Conservation (phyloP, 106 monocot genomes). For the Vanilla planifolia region DNA sequence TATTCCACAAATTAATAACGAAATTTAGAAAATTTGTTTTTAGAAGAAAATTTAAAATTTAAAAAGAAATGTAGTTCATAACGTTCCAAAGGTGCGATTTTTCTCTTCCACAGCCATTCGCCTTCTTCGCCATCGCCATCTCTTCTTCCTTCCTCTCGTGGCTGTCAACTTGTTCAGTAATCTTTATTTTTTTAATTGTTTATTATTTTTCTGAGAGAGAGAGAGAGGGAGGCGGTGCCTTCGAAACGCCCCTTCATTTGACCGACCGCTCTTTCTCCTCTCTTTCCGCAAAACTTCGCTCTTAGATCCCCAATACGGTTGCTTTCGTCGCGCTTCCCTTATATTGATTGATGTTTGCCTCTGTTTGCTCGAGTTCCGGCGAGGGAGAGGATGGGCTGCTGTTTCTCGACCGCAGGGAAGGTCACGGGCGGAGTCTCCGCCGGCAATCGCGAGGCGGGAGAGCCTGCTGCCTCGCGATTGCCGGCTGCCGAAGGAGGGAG, state of each 20-base stretch:
- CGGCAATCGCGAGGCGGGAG: background rate
- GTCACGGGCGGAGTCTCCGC: slow-evolving; percentile 7
- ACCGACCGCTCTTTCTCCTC: background rate
- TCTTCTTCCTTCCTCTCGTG: background rate
- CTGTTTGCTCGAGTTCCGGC: background rate
- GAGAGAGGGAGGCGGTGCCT: background rate
- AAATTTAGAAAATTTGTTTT: too few species aligned
- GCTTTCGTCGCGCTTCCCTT: background rate
- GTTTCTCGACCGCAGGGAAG: slow-evolving; percentile 33
- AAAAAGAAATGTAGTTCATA: too few species aligned
- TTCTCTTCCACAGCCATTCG: too few species aligned
- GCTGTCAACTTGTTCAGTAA: slow-evolving; percentile 1
- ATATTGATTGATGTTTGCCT: slow-evolving; percentile 6
- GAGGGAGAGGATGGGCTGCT: slow-evolving; percentile 35
- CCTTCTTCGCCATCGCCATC: too few species aligned
- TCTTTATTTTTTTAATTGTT: background rate
- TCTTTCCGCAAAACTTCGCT: background rate
- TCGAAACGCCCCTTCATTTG: slow-evolving; percentile 8
- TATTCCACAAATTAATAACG: too few species aligned
- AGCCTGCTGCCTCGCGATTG: too few species aligned
- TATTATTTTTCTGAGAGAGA: background rate
- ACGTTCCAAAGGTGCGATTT: too few species aligned
- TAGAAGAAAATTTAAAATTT: too few species aligned
- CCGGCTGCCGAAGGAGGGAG: background rate
- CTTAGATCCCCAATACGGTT: background rate